Evolutionary conservation across 2,329 filamentous ascomycete species (phyloP), one percentile per base, ranked within the genome.

Genomic region (Apiospora sp.): DNA sequence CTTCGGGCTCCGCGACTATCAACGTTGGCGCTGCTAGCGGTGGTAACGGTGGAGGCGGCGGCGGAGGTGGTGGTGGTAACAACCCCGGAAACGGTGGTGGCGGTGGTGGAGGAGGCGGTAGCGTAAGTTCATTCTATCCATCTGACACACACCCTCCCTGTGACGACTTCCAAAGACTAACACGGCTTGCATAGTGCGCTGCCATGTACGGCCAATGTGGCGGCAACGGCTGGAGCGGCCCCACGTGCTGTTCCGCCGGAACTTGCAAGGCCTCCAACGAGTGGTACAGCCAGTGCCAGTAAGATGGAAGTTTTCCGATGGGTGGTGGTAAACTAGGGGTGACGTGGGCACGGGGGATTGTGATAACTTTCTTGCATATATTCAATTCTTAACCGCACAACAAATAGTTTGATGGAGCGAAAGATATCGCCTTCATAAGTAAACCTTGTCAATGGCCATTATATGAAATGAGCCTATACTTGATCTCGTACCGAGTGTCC

Each of bases 1-100:
- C 80, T 51, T 86, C 75, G 12, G 84, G 82, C 69, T 86, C 85
- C 37, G 83, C 82, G 7, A 83, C 80, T 16, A 77, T 79, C 48
- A 64, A 61, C 41, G 69, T 70, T 34, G 48, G 68, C 13, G 68
- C 19, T 22, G 7, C 67, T n/a, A 13, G n/a, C n/a, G 67, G 43
- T 24, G 67, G 67, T 3, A 27, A 19, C 67, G 24, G 43, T 16
- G 67, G 43, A 2, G 67, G 43, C 19, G 24, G 24, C 3, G 43
- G 24, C 4, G 43, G 43, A 7, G 44, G 27, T 24, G 67, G 67
- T 37, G 67, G 67, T 41, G 58, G 58, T 8, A 19, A 37, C 44
- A 69, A 69, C 44, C 44, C 44, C 3, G 67, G 67, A 12, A 44
- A 44, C 24, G 30, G 30, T 16, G 43, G 24, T 14, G 43, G 67